Evolutionary conservation across 208 protist genomes (phyloP).

Genomic region (Leishmania amazonensis): DNA sequence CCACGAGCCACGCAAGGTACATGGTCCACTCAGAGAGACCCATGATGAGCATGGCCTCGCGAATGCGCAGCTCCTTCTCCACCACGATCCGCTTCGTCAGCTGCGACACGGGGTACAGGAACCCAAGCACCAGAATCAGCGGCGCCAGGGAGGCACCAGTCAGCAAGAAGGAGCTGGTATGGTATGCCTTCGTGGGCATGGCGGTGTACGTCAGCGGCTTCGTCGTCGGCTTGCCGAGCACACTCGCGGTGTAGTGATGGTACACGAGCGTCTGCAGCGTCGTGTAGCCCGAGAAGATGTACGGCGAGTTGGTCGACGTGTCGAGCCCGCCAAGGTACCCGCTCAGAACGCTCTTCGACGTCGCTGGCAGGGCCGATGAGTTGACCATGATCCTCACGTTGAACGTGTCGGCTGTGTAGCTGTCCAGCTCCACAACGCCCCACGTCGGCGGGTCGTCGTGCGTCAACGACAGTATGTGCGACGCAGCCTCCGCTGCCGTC

Average conservation of each 20-base stretch:
- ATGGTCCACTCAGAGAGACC: constrained; percentile 53
- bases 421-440: constrained; percentile 30
- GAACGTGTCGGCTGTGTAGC: constrained; percentile 8
- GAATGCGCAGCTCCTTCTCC: constrained; percentile 82
- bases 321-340: constrained; percentile 27
- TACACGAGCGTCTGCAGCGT: constrained; percentile 37
- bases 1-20: constrained; percentile 54
- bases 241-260: constrained; percentile 28
- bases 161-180: constrained; percentile 28
- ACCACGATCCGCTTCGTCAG: constrained; percentile 71
- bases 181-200: constrained; percentile 21
- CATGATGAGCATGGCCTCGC: constrained; percentile 86
- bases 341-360: neutral
- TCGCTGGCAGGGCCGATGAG: constrained; percentile 26
- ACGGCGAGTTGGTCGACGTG: constrained; percentile 1
- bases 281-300: constrained; percentile 38
- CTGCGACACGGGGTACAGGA: constrained; percentile 71
- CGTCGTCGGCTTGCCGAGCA: neutral
- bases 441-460: constrained; percentile 11
- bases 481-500: constrained; percentile 6
- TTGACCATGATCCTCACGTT: constrained; percentile 36
- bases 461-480: constrained; percentile 8
- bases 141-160: constrained; percentile 31
- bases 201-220: constrained; percentile 32
- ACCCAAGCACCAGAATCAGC: constrained; percentile 68